Percentiles rank a stretch among this genome's conserved stretches.
Evolutionary conservation across 441 rosid species (phyloP).

Genomic region (Syzygium malaccense): DNA sequence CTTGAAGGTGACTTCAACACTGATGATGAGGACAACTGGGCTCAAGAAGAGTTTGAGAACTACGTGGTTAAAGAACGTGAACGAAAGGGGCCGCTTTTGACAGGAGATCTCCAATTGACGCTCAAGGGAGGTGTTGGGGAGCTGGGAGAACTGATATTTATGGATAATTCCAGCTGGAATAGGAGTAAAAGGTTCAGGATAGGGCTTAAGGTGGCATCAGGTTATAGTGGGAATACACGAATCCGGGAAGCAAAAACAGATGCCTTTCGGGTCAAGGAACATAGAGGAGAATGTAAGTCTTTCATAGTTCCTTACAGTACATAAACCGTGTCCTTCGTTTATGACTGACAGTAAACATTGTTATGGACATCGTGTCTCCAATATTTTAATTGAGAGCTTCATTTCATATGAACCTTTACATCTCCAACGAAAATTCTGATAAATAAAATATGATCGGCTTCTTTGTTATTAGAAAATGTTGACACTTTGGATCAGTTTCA

Average conservation of each 20-base stretch:
- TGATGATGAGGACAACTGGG: background rate
- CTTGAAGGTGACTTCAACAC: background rate
- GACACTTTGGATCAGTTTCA: background rate
- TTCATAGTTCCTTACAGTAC: too few relatives aligned
- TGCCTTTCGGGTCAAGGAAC: background rate
- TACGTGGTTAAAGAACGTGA: background rate
- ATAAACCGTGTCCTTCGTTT: background rate
- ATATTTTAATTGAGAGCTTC: too few relatives aligned
- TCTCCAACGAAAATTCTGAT: background rate
- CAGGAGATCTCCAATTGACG: background rate
- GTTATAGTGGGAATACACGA: background rate
- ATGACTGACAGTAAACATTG: background rate
- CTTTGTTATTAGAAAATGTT: background rate
- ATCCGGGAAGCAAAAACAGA: background rate
- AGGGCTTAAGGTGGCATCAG: background rate
- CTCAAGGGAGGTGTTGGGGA: background rate
- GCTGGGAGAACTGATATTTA: background rate
- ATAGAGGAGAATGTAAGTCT: background rate
- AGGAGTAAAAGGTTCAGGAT: background rate
- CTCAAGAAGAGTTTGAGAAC: background rate
- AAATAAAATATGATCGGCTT: background rate
- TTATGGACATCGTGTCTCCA: background rate
- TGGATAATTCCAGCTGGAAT: background rate
- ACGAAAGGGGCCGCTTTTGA: background rate
- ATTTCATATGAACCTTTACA: fast-evolving